Evolutionary conservation across 176 grass and related monocot genomes (phyloP), one percentile per base, ranked within the genome.

Genomic region (Oryza punctata): DNA sequence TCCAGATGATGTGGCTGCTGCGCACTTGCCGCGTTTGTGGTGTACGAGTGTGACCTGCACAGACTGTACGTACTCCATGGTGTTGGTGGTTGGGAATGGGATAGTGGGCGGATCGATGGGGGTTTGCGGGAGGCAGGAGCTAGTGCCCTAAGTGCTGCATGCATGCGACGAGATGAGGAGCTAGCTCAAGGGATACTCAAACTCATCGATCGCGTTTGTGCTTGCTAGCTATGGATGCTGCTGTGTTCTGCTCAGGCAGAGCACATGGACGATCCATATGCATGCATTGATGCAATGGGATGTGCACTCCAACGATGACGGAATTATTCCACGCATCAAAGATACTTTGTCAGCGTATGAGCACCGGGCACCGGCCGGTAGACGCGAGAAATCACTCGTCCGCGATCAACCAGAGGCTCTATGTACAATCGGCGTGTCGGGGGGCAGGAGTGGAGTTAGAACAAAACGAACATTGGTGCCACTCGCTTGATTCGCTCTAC

Each of bases 1-100:
- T 26, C 10, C 11, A 44, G 37, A 61, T 27, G 24, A 46, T 30
- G 77, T 67, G 26, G 41, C 26, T 47, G 37, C 37, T 24, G 32
- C 32, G 7, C 19, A 41, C 19, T 41, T 37, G n/a, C 67, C 10
- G 32, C 29, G 45, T 30, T 27, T 47, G 37, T 46, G 85, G 2
- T 78, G 15, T 72, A 82, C 4, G 52, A 71, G 3, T 16, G 50
- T 72, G 35, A 78, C 61, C 19, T 3, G 54, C 24, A 41, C 19
- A 66, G 35, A 57, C 43, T 78, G 30, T 50, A 26, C 19, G 69
- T 41, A 74, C 23, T 75, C 61, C 43, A 75, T 41, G 3, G 19
- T 84, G 74, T 88, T 45, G 81, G 87, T 88, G 45, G 81, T 84
- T 84, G 59, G 67, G 33, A 60, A 66, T 57, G 15, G 18, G 57